Evolutionary conservation across 148 eudicot species (phyloP).

Genomic region (Rhododendron griersonianum): DNA sequence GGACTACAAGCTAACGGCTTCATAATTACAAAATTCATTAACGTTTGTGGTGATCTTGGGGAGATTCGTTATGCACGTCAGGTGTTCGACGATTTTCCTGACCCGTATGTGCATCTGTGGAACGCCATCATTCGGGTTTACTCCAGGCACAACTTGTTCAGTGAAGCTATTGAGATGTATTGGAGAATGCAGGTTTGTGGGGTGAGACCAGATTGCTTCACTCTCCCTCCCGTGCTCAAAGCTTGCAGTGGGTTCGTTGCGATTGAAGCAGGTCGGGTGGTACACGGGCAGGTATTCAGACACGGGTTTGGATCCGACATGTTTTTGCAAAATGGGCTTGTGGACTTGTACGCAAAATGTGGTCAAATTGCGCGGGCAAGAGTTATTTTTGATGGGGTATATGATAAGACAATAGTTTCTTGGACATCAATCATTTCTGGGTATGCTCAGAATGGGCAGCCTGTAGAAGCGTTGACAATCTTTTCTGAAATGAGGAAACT

Average conservation of each 20-base stretch:
- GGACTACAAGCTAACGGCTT: slow-evolving; percentile 42
- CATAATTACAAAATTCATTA: slow-evolving; percentile 41
- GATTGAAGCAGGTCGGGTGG: slow-evolving; percentile 30
- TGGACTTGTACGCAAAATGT: slow-evolving; percentile 59
- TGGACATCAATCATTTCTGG: slow-evolving; percentile 76
- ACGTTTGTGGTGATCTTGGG: slow-evolving; percentile 25
- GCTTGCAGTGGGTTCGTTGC: slow-evolving; percentile 37
- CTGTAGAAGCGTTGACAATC: slow-evolving; percentile 49
- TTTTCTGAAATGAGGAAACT: slow-evolving; percentile 39
- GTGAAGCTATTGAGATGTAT: slow-evolving; percentile 33
- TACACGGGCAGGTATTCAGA: slow-evolving; percentile 49
- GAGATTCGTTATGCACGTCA: slow-evolving; percentile 44
- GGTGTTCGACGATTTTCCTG: slow-evolving; percentile 57
- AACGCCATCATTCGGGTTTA: slow-evolving; percentile 55
- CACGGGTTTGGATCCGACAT: slow-evolving; percentile 38
- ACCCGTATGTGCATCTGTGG: slow-evolving; percentile 52
- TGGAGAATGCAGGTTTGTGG: slow-evolving; percentile 36
- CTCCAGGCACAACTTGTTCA: slow-evolving; percentile 31
- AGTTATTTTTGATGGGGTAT: slow-evolving; percentile 34
- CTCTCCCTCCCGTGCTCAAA: slow-evolving; percentile 48
- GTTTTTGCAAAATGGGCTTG: slow-evolving; percentile 55
- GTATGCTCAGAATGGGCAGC: slow-evolving; percentile 49
- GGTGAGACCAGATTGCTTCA: slow-evolving; percentile 47
- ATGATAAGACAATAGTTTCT: slow-evolving; percentile 42
- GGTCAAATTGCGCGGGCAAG: slow-evolving; percentile 40